Conservation (phyloP, 192 early-diverging fungal species). For the Geranomyces variabilis region DNA sequence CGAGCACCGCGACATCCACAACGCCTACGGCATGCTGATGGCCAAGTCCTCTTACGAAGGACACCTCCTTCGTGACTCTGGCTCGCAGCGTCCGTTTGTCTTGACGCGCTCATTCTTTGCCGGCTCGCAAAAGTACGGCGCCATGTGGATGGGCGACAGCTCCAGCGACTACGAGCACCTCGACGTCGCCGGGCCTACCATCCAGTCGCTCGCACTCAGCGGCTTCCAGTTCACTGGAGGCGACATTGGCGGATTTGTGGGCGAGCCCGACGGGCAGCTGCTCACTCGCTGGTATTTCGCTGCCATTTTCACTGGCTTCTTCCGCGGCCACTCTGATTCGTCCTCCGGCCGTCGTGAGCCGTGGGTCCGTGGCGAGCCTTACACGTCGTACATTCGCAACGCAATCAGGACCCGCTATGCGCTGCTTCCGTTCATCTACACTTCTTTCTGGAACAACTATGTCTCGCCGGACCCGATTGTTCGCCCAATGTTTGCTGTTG, state of each 20-base stretch:
- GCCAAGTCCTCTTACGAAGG: constrained; percentile 84
- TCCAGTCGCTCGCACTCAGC: constrained; percentile 78
- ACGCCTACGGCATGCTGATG: constrained; percentile 83
- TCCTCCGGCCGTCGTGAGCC: constrained; percentile 94
- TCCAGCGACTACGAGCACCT: constrained; percentile 83
- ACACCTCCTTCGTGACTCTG: constrained; percentile 44
- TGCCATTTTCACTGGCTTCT: constrained; percentile 90
- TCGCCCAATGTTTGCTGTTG: constrained; percentile 3
- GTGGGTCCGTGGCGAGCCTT: constrained; percentile 87
- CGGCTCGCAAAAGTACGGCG: constrained; percentile 88
- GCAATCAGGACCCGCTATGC: constrained; percentile 80
- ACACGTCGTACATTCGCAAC: constrained; percentile 72
- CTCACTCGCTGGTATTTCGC: constrained; percentile 93
- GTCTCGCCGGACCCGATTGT: not conserved
- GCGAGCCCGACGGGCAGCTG: constrained; percentile 83
- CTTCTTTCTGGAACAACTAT: constrained; percentile 78
- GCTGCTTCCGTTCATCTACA: constrained; percentile 88
- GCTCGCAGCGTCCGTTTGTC: constrained; percentile 79
- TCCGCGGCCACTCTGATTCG: constrained; percentile 93
- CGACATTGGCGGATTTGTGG: constrained; percentile 96
- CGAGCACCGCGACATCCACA: constrained; percentile 94
- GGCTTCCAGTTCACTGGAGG: constrained; percentile 84
- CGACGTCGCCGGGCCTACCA: constrained; percentile 76
- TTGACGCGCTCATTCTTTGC: constrained; percentile 91
- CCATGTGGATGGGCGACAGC: constrained; percentile 98